A percentile compares a stretch with the other conserved stretches of the same genome.
phyloP scores from a whole-genome alignment of 202 grass and related monocot genomes.

The Hordeum pubiflorum region DNA sequence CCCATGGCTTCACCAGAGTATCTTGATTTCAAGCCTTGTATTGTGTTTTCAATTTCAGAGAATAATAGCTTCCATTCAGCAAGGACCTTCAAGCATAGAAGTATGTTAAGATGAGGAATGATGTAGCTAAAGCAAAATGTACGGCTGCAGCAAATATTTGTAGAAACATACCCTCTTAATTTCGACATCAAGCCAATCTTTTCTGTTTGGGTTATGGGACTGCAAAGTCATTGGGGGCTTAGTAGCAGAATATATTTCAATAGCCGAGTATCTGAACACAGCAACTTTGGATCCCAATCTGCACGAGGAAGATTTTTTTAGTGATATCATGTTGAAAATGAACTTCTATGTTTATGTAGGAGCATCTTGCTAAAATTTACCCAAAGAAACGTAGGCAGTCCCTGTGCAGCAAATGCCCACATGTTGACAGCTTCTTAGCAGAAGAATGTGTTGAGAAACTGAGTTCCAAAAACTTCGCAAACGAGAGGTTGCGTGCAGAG shows the following conservation, averaged over 20 bases:
- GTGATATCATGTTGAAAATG: constrained; percentile 22
- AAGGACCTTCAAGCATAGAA: constrained; percentile 59
- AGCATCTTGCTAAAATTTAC: constrained; percentile 41
- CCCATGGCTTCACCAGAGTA: constrained; percentile 21
- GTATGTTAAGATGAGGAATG: constrained; percentile 23
- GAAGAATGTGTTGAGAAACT: constrained; percentile 86
- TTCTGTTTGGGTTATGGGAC: constrained; percentile 51
- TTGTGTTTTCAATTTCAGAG: constrained; percentile 43
- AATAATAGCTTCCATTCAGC: constrained; percentile 50
- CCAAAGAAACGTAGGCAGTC: constrained; percentile 94
- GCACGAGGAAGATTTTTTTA: not conserved
- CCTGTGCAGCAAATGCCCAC: constrained; percentile 83
- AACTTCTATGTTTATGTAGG: not conserved
- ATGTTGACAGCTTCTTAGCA: constrained; percentile 63
- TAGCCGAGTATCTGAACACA: constrained; percentile 78
- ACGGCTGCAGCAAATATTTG: constrained; percentile 11
- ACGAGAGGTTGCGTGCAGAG: constrained; percentile 71
- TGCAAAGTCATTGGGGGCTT: constrained; percentile 73
- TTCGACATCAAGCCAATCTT: constrained; percentile 68
- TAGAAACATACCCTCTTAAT: constrained; percentile 47
- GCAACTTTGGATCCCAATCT: constrained; percentile 78
- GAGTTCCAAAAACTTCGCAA: constrained; percentile 92
- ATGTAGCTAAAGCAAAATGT: constrained; percentile 21
- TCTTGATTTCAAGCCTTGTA: constrained; percentile 50
- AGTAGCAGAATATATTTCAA: constrained; percentile 77